Evolutionary conservation across 306 rosid species (phyloP).

Genomic region (Pyrus pyrifolia): DNA sequence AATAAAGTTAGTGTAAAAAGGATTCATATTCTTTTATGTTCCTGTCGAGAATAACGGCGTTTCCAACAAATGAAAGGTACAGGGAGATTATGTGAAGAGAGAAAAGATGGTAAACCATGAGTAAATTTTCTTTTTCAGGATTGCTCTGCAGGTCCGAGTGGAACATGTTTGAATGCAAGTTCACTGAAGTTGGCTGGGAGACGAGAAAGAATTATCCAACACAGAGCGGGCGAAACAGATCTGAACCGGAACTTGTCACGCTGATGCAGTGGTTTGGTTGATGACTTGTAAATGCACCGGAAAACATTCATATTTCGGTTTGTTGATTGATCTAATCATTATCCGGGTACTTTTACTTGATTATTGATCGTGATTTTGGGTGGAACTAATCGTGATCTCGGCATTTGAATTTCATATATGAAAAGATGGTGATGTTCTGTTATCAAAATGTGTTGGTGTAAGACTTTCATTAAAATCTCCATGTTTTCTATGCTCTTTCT

Average conservation of each 20-base stretch:
- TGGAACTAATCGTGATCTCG: not conserved
- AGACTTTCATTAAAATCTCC: not conserved
- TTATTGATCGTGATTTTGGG: not conserved
- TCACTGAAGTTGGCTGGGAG: not conserved
- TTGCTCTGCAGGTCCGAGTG: constrained; percentile 1
- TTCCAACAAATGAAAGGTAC: not conserved
- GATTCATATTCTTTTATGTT: not conserved
- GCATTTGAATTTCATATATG: not conserved
- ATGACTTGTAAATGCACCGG: not conserved
- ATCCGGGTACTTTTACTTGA: not conserved
- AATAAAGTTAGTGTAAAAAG: not conserved
- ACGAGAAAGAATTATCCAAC: not conserved
- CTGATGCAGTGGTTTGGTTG: not conserved
- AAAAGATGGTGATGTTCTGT: not conserved
- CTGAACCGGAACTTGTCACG: not conserved
- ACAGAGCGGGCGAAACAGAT: not conserved
- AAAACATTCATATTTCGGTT: not conserved
- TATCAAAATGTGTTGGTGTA: not conserved
- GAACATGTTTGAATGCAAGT: not conserved
- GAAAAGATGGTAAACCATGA: too few species aligned
- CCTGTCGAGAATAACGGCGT: not conserved
- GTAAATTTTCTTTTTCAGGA: not conserved
- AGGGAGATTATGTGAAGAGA: not conserved
- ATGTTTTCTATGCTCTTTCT: not conserved
- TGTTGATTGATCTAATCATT: not conserved